Evolutionary conservation across 1,284 basidiomycete species (phyloP), one percentile per base, ranked within the genome.

Genomic region (Rhodotorula sp.): DNA sequence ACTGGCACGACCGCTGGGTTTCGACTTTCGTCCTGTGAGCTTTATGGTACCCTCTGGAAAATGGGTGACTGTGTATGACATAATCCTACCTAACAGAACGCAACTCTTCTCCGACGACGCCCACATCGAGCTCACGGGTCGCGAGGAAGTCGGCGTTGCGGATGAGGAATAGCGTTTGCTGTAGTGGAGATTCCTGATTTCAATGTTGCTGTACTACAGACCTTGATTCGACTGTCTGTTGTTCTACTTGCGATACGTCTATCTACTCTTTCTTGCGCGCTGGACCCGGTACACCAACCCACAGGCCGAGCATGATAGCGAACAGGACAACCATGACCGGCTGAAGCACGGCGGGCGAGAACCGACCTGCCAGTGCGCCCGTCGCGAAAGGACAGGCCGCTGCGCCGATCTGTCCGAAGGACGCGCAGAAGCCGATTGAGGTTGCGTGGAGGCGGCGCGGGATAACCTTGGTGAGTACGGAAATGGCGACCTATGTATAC

Each of bases 361-460:
- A 70, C 13, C 22, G 24, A 47, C 69, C 64, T 0, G 74, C 69
- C 0, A 75, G 60, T 0, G 72, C 72, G 4, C 74, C 74, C 1
- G 69, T 73, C 20, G 64, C 46, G 63, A 75, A 75, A 7, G 74
- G 74, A 29, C 69, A 71, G 22, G 68, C 24, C 4, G 74, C 74
- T 1, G 66, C 58, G 0, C 62, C 68, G 20, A 32, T 27, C 34
- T 74, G 68, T 0, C 72, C 74, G 7, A 71, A 64, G 0, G 69
- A 59, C 7, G 74, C 74, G 47, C 66, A 64, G 48, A 71, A 69
- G 0, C 64, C 71, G 54, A 74, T 74, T 9, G 34, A 44, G 7
- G 55, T 13, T 0, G 63, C 61, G 58, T 74, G 69, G 2, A 66
- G 32, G 1, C 55, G 56, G 3, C 64, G 55, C 17, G 69, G 66